Evolutionary conservation across 2,329 filamentous ascomycete genomes (phyloP), one percentile per base, ranked within the genome.

Genomic region (Zalaria obscura): DNA sequence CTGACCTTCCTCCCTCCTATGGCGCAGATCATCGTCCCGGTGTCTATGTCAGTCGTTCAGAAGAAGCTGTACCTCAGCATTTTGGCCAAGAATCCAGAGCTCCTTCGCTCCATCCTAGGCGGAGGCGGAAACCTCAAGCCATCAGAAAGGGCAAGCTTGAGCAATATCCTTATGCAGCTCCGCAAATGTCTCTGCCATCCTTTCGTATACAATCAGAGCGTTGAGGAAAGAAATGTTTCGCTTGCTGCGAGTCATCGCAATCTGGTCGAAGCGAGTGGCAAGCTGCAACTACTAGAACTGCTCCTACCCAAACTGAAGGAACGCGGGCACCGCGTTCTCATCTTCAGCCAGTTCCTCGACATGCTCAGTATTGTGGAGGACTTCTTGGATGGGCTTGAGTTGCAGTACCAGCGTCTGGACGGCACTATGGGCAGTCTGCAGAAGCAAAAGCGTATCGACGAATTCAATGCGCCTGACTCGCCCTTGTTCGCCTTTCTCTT

Each of bases 31-130:
- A 96, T 98, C 47, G 66, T 98, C 4, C 91, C 91, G 0, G 80
- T 98, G n/a, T 88, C 84, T 2, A 95, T 96, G 88, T 88, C 84
- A 2, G 70, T 86, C 9, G 68, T 98, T 8, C 93, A 98, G 57
- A 91, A 94, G 66, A 91, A 86, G 56, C 71, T 98, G 0, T 94
- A 91, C 65, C 91, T 88, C 56, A 93, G 83, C 2, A 95, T 98
- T 51, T 74, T 98, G 52, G 77, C 83, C 9, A 91, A 93, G 59
- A 94, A 93, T 46, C 83, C 88, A 0, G 75, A 93, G 40, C 72
- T 98, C 5, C 88, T 98, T 55, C 81, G 80, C 49, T 76, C 88
- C 0, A 86, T 98, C 36, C 88, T 96, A 52, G 78, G 77, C 5
- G 47, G 64, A 60, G 37, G 48, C n/a, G 40, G 42, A 10, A 56